Conservation (phyloP, 805 yeast genomes). For the Suhomyces emberorum region DNA sequence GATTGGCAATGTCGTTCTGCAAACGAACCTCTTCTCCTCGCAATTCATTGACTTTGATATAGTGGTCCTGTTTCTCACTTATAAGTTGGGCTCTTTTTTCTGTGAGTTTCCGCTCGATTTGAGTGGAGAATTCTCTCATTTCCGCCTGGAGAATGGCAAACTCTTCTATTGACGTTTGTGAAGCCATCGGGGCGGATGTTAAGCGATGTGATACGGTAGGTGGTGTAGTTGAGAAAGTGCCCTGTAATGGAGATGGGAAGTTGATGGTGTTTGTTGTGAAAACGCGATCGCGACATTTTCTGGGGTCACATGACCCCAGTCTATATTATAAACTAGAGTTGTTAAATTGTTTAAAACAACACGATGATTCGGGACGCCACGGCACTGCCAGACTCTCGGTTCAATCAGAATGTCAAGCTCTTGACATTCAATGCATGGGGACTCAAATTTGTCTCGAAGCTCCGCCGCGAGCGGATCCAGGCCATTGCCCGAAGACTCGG, state of each 20-base stretch:
- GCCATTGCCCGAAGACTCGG: constrained; percentile 74
- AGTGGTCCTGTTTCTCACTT: constrained; percentile 31
- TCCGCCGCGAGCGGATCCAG: constrained; percentile 56
- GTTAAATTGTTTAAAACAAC: too few relatives aligned
- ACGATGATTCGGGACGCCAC: constrained; percentile 2
- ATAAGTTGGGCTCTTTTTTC: constrained; percentile 31
- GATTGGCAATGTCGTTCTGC: constrained; percentile 25
- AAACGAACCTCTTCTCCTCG: constrained; percentile 29
- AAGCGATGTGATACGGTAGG: too few relatives aligned
- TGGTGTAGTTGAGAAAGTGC: too few relatives aligned
- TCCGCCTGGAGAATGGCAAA: constrained; percentile 35
- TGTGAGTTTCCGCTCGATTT: constrained; percentile 32
- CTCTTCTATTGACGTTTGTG: constrained; percentile 20
- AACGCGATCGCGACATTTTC: background rate
- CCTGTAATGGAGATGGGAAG: background rate
- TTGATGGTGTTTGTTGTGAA: background rate
- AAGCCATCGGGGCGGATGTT: constrained; percentile 1
- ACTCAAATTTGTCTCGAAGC: constrained; percentile 74
- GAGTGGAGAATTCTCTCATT: constrained; percentile 37
- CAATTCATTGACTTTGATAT: constrained; percentile 27
- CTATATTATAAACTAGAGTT: too few relatives aligned
- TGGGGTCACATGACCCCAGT: background rate
- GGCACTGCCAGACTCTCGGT: background rate
- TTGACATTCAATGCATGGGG: constrained; percentile 89
- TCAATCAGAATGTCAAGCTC: constrained; percentile 35